Base-by-base conservation (phyloP, 768 basidiomycete species). In the Collybiopsis confluens region DNA sequence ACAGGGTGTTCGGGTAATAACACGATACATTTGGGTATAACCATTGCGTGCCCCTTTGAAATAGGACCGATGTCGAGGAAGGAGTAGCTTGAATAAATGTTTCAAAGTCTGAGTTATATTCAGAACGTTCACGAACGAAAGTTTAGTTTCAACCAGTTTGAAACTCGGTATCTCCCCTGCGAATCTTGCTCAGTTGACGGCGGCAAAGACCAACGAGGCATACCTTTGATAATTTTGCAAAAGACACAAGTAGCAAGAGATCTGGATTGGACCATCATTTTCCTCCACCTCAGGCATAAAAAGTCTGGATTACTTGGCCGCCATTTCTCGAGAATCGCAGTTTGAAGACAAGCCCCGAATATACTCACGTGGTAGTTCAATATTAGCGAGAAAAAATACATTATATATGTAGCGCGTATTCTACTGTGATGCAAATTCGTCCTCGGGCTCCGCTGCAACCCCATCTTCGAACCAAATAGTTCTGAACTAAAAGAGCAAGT, bases 1-100 rank as follows among this genome's bases (percentile, higher is more conserved):
- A n/a, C n/a, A n/a, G n/a, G n/a, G 16, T 26, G 40, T 38, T 13
- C 37, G 16, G 24, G 5, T 20, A 27, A 45, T 20, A 30, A 41
- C 15, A 56, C 68, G 67, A 56, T 54, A 96, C 95, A 86, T 76
- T 98, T 99, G 2, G 96, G 96, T 58, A 99, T 91, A 50, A 98
- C 74, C 33, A 98, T 79, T 11, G 91, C 82, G 70, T 99, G 93
- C 3, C 96, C 96, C 62, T 80, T 85, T n/a, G 92, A 78, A 21
- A 98, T 71, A 7, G 96, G 95, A 1, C 85, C 85, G 57, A 99
- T 90, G 61, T 98, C 97, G 59, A 99, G 82, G 74, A 99, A 98
- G 0, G 96, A 83, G 64, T 74, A 88, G 13, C 90, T 92, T 63
- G 26, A 18, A 18, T 30, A 10, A 15, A 46, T 20, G n/a, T 42